Evolutionary conservation across 2,329 filamentous ascomycete species (phyloP).

Genomic region (Claviceps sorghi): DNA sequence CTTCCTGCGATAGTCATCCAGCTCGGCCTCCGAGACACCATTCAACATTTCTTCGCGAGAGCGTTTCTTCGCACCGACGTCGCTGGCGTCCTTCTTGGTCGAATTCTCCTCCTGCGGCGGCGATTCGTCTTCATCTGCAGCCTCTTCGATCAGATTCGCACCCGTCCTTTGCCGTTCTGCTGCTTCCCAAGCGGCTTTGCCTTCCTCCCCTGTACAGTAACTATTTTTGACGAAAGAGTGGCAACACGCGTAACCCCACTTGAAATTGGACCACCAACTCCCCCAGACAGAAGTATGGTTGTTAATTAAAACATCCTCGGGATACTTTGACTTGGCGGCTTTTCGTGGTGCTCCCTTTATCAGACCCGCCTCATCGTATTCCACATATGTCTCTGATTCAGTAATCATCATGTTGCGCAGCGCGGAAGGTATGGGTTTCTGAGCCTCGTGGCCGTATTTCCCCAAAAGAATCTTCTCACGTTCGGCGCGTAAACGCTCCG

Average conservation of each 20-base stretch:
- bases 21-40: slow-evolving; percentile 66
- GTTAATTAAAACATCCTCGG: slow-evolving; percentile 73
- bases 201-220: slow-evolving; percentile 89
- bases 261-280: slow-evolving; percentile 92
- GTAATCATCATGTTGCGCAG: slow-evolving; percentile 54
- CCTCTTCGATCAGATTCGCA: slow-evolving; percentile 23
- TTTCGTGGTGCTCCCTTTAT: slow-evolving; percentile 77
- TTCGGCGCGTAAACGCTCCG: slow-evolving; percentile 51
- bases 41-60: slow-evolving; percentile 65
- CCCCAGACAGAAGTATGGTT: slow-evolving; percentile 93
- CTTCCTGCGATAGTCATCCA: slow-evolving; percentile 74
- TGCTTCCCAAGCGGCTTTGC: slow-evolving; percentile 66
- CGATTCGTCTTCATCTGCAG: slow-evolving; percentile 15
- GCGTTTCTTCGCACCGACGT: slow-evolving; percentile 45
- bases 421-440: slow-evolving; percentile 39
- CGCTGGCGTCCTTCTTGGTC: slow-evolving; percentile 19
- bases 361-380: slow-evolving; percentile 81
- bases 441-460: slow-evolving; percentile 63
- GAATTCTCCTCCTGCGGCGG: slow-evolving; percentile 13
- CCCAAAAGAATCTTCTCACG: slow-evolving; percentile 58
- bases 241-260: slow-evolving; percentile 94
- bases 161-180: slow-evolving; percentile 48
- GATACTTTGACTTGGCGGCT: slow-evolving; percentile 75
- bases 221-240: slow-evolving; percentile 90
- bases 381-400: slow-evolving; percentile 76